Conservation (phyloP, 176 grass and related monocot species). For the Carex scoparia region DNA sequence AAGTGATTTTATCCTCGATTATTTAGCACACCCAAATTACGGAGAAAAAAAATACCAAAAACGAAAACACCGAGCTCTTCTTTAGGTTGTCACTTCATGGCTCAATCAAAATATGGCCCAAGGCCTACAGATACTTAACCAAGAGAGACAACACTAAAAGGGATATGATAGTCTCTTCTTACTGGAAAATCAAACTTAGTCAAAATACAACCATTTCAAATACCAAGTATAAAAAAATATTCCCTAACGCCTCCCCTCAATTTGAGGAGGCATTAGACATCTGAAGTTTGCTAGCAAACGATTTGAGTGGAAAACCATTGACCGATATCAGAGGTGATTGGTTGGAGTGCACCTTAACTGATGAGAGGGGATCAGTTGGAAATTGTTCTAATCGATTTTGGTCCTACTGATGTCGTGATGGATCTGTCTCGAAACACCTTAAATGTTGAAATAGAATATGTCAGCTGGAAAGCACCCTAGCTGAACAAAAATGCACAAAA, state of each 20-base stretch:
- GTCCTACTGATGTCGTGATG: background rate
- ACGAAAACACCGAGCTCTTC: background rate
- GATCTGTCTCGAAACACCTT: background rate
- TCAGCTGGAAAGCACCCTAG: background rate
- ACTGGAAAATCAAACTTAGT: background rate
- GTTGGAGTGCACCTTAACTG: background rate
- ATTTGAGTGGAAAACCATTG: background rate
- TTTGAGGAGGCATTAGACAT: background rate
- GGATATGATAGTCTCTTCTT: background rate
- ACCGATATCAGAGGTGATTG: background rate
- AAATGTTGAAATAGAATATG: background rate
- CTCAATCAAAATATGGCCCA: too few relatives aligned
- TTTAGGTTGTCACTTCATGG: background rate
- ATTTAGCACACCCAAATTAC: background rate
- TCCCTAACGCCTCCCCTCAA: background rate
- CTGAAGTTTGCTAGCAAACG: background rate
- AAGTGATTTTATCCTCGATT: background rate
- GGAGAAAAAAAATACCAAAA: background rate
- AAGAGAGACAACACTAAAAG: background rate
- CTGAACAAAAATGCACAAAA: background rate
- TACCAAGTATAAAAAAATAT: background rate
- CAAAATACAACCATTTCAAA: background rate
- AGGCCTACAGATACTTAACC: background rate
- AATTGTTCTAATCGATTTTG: background rate
- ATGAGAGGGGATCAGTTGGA: background rate